Conservation (phyloP, 768 basidiomycete genomes). For the Hebeloma cylindrosporum region DNA sequence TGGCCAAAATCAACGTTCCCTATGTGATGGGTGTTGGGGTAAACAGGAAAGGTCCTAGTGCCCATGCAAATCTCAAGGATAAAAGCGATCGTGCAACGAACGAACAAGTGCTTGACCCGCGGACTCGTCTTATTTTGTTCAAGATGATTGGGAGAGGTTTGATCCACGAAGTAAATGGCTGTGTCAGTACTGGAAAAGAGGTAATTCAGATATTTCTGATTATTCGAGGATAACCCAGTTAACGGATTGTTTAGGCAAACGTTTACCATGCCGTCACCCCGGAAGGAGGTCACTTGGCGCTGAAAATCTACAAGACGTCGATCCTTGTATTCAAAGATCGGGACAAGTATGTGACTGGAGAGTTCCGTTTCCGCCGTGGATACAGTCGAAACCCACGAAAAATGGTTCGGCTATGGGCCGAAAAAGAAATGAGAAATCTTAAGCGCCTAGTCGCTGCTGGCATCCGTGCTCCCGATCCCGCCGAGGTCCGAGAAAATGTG, state of each 20-base stretch:
- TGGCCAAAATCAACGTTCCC: constrained; percentile 74
- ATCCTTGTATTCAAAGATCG: constrained; percentile 97
- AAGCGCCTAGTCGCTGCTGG: constrained; percentile 82
- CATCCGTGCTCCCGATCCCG: constrained; percentile 81
- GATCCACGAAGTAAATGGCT: constrained; percentile 90
- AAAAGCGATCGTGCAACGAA: constrained; percentile 96
- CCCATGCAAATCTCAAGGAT: constrained; percentile 88
- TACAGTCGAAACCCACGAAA: constrained; percentile 94
- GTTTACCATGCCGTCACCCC: constrained; percentile 87
- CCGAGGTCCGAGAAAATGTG: constrained; percentile 96
- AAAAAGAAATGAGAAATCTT: constrained; percentile 98
- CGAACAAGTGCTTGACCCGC: constrained; percentile 94
- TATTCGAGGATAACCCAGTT: constrained; percentile 8
- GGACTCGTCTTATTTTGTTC: constrained; percentile 92
- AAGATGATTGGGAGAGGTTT: constrained; percentile 94
- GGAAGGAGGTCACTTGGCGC: constrained; percentile 65
- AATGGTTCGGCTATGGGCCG: constrained; percentile 98
- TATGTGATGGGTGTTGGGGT: constrained; percentile 72
- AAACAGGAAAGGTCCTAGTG: constrained; percentile 90
- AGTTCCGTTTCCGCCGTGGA: constrained; percentile 91
- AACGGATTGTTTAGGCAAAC: constrained; percentile 73
- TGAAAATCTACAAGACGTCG: constrained; percentile 98
- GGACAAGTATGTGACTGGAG: constrained; percentile 95
- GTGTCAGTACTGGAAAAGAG: constrained; percentile 98
- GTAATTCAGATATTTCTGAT: constrained; percentile 39